Base-by-base conservation (phyloP, 257 asterid genomes). In the Paulownia fortunei region DNA sequence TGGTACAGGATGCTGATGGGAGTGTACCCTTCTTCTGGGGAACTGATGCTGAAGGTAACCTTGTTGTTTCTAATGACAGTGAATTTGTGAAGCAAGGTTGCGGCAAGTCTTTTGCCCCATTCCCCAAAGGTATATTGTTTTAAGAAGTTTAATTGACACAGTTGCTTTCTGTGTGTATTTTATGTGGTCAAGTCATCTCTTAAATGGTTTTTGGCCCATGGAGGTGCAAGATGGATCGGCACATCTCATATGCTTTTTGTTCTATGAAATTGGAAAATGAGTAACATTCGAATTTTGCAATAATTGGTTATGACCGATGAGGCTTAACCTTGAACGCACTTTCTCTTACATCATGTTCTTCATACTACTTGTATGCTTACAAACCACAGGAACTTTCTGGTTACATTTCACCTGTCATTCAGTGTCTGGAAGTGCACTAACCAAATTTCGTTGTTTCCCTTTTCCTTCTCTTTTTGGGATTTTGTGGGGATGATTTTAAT, bases 41-140 rank as follows among this genome's bases (percentile, higher is more conserved):
- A 71, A 75, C 86, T 60, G 95, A 89, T 84, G 84, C 94, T 51
- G 97, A 88, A 69, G 98, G 96, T 67, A 79, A 86, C 69, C 88
- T 93, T n/a, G 94, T 93, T 79, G 84, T 91, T 75, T 91, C 96
- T 3, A 85, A 83, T 80, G 96, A 91, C 26, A 74, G 81, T 12
- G 92, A 91, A 37, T 73, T 91, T 71, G 92, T 86, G 86, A 93
- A 91, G 81, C 88, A 87, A 74, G 90, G 94, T 24, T 93, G 98
- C 69, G 96, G 94, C 64, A 93, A 88, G 74, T 90, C 96, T 56
- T 90, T 81, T 81, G 93, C 97, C 34, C 94, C 97, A n/a, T 93
- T 93, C 80, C 94, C 98, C 19, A 89, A 91, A 92, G 97, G 98
- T 75, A 75, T 89, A 84, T 16, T 44, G 13, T 36, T 8, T 66